Evolutionary conservation across 2,329 filamentous ascomycete genomes (phyloP).

Genomic region (Aspergillus novoparasiticus): DNA sequence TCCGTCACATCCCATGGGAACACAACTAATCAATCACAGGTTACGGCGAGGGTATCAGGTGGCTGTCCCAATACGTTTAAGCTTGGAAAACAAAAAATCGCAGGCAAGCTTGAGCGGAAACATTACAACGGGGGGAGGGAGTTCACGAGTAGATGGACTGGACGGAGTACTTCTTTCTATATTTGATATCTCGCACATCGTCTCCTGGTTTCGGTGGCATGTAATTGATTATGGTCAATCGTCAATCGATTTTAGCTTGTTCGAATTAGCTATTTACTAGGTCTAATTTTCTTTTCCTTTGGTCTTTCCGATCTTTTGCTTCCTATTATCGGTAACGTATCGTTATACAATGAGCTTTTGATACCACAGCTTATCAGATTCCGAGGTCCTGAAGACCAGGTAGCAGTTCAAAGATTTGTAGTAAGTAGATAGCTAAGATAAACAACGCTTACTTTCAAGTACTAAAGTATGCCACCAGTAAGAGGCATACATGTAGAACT

Average conservation of each 20-base stretch:
- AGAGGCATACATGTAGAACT: too few relatives aligned
- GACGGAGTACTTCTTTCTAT: neutral
- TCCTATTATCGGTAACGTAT: too few relatives aligned
- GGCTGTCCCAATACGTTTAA: constrained; percentile 91
- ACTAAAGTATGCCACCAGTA: too few relatives aligned
- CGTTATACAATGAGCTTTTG: too few relatives aligned
- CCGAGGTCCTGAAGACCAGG: too few relatives aligned
- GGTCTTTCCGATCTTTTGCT: neutral
- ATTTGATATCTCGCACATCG: constrained; percentile 2
- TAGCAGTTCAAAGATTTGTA: too few relatives aligned
- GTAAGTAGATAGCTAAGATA: too few relatives aligned
- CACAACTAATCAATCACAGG: constrained; percentile 46
- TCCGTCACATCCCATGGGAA: neutral
- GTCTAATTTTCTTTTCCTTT: neutral
- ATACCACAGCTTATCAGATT: too few relatives aligned
- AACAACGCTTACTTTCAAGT: too few relatives aligned
- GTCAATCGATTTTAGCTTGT: constrained; percentile 9
- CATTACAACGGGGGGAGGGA: neutral
- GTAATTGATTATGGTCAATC: constrained; percentile 6
- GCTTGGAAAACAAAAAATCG: constrained; percentile 11
- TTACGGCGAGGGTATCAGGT: constrained; percentile 88
- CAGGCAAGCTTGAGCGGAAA: neutral
- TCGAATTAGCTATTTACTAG: constrained; percentile 1
- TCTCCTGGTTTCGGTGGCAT: constrained; percentile 2
- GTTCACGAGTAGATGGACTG: constrained; percentile 1